phyloP scores from a whole-genome alignment of 2,329 filamentous ascomycete genomes.

The Didymella exigua region DNA sequence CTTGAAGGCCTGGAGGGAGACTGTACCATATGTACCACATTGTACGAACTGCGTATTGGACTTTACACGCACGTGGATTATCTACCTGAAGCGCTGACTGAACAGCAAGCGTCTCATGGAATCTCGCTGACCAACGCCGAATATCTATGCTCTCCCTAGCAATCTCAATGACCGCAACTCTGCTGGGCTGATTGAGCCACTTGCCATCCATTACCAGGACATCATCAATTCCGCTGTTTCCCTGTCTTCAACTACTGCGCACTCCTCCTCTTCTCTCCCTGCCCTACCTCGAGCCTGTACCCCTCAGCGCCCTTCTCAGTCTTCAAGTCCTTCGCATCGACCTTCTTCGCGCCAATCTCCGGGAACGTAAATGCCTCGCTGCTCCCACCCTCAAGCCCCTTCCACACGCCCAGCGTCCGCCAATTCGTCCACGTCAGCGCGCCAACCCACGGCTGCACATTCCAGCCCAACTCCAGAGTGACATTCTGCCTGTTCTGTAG shows the following conservation, averaged over 20 bases:
- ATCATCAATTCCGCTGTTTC: too few relatives aligned
- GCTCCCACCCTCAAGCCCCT: conserved; percentile 66
- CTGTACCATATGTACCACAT: conserved; percentile 2
- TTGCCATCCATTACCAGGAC: too few relatives aligned
- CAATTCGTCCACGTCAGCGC: conserved; percentile 74
- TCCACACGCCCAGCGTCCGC: conserved; percentile 64
- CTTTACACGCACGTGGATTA: too few relatives aligned
- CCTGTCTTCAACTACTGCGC: too few relatives aligned
- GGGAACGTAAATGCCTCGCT: conserved; percentile 71
- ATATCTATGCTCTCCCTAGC: background rate
- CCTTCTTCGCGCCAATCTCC: conserved; percentile 69
- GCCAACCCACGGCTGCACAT: conserved; percentile 97
- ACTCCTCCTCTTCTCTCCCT: conserved; percentile 36
- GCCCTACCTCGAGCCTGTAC: conserved; percentile 51
- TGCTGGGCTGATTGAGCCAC: background rate
- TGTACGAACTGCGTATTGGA: background rate
- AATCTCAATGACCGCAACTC: background rate
- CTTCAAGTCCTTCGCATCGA: conserved; percentile 54
- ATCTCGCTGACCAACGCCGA: background rate
- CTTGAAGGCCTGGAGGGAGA: too few relatives aligned
- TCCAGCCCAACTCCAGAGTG: conserved; percentile 84
- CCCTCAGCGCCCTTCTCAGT: conserved; percentile 57
- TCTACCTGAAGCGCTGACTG: background rate
- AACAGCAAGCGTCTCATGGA: background rate
- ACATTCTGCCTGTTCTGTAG: conserved; percentile 77